phyloP scores from a whole-genome alignment of 2,329 filamentous ascomycete genomes.

The Coniochaeta ligniaria region DNA sequence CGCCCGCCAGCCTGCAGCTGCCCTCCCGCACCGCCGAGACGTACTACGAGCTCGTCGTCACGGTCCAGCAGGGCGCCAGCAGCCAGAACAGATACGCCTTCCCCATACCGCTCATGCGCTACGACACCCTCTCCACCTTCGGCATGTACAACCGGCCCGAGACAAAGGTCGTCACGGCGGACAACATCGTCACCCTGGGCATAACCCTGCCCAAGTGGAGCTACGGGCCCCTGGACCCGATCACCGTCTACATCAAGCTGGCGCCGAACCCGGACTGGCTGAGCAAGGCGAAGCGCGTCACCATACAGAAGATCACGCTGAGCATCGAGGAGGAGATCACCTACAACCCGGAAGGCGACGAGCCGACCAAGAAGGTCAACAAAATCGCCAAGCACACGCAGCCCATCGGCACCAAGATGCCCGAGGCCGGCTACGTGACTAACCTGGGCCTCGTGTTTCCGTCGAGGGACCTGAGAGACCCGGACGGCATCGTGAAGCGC shows the following conservation, averaged over 20 bases:
- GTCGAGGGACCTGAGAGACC: slow-evolving; percentile 77
- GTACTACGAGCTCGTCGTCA: slow-evolving; percentile 93
- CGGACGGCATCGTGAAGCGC: slow-evolving; percentile 78
- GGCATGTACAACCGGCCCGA: slow-evolving; percentile 99
- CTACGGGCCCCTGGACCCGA: slow-evolving; percentile 90
- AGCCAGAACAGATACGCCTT: slow-evolving; percentile 88
- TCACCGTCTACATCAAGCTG: slow-evolving; percentile 92
- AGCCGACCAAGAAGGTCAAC: slow-evolving; percentile 85
- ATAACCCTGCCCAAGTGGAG: slow-evolving; percentile 94
- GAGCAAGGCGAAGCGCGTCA: slow-evolving; percentile 82
- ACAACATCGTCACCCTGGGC: slow-evolving; percentile 85
- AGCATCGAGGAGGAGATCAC: slow-evolving; percentile 96
- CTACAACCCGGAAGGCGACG: slow-evolving; percentile 97
- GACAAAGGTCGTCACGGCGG: slow-evolving; percentile 74
- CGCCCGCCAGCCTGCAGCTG: slow-evolving; percentile 84
- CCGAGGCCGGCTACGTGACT: slow-evolving; percentile 86
- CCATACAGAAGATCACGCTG: slow-evolving; percentile 89
- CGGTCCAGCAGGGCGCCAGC: slow-evolving; percentile 81
- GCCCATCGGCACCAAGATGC: slow-evolving; percentile 72
- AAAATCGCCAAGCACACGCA: slow-evolving; percentile 80
- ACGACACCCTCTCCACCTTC: slow-evolving; percentile 95
- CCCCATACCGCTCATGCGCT: slow-evolving; percentile 82
- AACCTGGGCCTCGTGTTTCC: slow-evolving; percentile 90
- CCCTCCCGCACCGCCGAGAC: slow-evolving; percentile 94
- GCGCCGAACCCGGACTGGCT: slow-evolving; percentile 90